Conservation (phyloP, 768 basidiomycete genomes). For the Termitomyces sp. region DNA sequence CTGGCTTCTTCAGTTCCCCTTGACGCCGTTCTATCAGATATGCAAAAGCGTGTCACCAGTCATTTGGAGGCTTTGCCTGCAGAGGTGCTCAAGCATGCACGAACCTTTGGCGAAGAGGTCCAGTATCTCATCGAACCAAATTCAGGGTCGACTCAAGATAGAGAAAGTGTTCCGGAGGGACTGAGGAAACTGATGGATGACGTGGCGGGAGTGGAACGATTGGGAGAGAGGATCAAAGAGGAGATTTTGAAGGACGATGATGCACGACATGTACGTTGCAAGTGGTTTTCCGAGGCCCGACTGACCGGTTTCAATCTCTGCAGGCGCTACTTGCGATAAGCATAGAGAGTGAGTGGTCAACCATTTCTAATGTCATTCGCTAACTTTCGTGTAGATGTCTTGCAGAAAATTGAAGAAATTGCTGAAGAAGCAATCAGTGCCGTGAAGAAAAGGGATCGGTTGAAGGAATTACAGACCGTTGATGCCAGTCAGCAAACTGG, state of each 20-base stretch:
- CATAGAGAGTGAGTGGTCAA: slow-evolving; percentile 17
- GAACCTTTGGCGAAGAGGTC: slow-evolving; percentile 25
- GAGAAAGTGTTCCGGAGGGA: slow-evolving; percentile 21
- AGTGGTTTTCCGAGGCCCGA: background rate
- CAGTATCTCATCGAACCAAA: slow-evolving; percentile 24
- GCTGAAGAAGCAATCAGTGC: slow-evolving; percentile 13
- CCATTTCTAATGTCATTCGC: too few species aligned
- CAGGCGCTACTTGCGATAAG: slow-evolving; percentile 27
- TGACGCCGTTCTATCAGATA: slow-evolving; percentile 12
- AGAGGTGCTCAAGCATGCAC: slow-evolving; percentile 23
- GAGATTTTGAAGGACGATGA: slow-evolving; percentile 28
- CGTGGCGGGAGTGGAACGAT: slow-evolving; percentile 24
- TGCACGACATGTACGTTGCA: slow-evolving; percentile 23
- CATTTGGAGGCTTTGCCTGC: slow-evolving; percentile 27
- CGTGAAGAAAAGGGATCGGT: slow-evolving; percentile 10
- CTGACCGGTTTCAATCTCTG: background rate
- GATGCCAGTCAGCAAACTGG: background rate
- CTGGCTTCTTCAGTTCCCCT: background rate
- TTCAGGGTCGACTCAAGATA: background rate
- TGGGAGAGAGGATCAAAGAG: slow-evolving; percentile 23
- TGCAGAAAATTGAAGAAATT: slow-evolving; percentile 12
- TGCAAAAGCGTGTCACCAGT: slow-evolving; percentile 15
- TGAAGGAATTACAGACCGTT: slow-evolving; percentile 3
- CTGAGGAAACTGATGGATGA: slow-evolving; percentile 26
- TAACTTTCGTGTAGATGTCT: slow-evolving; percentile 7